These are phyloP conservation scores for Chenopodium album DNA, from an alignment of 148 eudicot species.

Conservation along the genomic window DNA sequence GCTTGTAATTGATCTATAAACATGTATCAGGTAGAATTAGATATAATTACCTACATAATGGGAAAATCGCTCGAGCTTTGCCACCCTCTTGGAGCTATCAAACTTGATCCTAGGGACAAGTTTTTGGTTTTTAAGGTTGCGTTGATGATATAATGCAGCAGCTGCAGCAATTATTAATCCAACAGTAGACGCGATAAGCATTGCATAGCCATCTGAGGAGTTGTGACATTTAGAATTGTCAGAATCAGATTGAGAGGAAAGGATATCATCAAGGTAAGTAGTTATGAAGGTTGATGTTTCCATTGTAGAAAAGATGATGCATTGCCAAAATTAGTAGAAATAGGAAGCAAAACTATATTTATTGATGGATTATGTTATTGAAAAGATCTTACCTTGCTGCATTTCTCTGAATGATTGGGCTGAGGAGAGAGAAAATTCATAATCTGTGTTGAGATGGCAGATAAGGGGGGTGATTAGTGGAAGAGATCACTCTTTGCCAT, in stretches of 20 bases:
- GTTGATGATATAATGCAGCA: conserved; percentile 44
- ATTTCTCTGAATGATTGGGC: conserved; percentile 23
- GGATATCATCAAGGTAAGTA: conserved; percentile 16
- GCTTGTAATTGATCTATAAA: not conserved
- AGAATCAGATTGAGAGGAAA: conserved; percentile 11
- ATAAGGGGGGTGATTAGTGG: conserved; percentile 31
- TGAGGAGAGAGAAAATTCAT: conserved; percentile 12
- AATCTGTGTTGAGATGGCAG: conserved; percentile 20
- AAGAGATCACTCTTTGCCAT: conserved; percentile 39
- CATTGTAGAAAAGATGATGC: conserved; percentile 30
- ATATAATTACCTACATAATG: conserved; percentile 84
- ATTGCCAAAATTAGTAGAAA: conserved; percentile 18
- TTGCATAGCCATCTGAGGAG: conserved; percentile 34
- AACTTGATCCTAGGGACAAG: conserved; percentile 58
- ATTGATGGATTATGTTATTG: not conserved
- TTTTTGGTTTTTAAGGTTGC: conserved; percentile 43
- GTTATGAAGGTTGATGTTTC: conserved; percentile 21
- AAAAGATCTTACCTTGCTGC: conserved; percentile 29
- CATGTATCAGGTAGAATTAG: not conserved
- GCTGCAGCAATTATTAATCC: conserved; percentile 63
- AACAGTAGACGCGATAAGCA: conserved; percentile 57
- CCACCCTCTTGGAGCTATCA: conserved; percentile 55
- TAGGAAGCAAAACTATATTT: conserved; percentile 1
- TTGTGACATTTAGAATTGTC: conserved; percentile 3
- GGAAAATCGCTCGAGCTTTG: conserved; percentile 72